Percentiles rank a stretch among this genome's conserved stretches.
These are phyloP conservation scores for Sclerotinia minor DNA, from an alignment of 2,329 filamentous ascomycete species.

Conservation along the genomic window DNA sequence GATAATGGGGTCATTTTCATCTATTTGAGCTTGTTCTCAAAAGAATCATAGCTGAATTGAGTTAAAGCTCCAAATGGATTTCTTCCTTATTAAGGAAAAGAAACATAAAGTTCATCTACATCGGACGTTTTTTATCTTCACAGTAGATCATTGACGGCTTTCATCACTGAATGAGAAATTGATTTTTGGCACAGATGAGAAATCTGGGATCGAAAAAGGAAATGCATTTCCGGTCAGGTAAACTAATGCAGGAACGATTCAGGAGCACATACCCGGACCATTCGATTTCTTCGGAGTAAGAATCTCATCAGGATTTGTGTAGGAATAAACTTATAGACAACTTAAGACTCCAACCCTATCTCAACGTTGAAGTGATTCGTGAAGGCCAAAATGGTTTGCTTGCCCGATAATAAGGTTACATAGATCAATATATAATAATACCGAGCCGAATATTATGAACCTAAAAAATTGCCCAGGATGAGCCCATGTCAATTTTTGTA, in stretches of 20 bases:
- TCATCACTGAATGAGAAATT: conserved; percentile 11
- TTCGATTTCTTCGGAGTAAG: conserved; percentile 6
- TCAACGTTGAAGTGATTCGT: conserved; percentile 16
- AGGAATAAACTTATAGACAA: neutral
- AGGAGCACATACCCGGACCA: conserved; percentile 10
- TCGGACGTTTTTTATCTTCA: neutral
- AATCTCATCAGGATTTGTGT: neutral
- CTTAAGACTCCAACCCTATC: neutral
- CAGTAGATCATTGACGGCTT: conserved; percentile 21
- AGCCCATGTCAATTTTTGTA: neutral
- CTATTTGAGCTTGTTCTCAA: conserved; percentile 16
- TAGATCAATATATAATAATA: neutral
- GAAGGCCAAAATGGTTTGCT: neutral
- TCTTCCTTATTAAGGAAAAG: neutral
- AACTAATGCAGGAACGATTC: conserved; percentile 1
- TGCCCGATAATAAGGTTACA: neutral
- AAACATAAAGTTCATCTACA: neutral
- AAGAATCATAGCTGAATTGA: neutral
- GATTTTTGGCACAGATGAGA: neutral
- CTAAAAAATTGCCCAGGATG: neutral
- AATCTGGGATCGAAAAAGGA: conserved; percentile 6
- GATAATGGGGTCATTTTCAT: neutral
- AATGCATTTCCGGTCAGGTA: conserved; percentile 1
- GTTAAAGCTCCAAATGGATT: conserved; percentile 18
- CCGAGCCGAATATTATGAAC: neutral